These are phyloP conservation scores for Barbatosphaeria neglecta DNA, from an alignment of 495 filamentous ascomycete species.

Conservation along the genomic window DNA sequence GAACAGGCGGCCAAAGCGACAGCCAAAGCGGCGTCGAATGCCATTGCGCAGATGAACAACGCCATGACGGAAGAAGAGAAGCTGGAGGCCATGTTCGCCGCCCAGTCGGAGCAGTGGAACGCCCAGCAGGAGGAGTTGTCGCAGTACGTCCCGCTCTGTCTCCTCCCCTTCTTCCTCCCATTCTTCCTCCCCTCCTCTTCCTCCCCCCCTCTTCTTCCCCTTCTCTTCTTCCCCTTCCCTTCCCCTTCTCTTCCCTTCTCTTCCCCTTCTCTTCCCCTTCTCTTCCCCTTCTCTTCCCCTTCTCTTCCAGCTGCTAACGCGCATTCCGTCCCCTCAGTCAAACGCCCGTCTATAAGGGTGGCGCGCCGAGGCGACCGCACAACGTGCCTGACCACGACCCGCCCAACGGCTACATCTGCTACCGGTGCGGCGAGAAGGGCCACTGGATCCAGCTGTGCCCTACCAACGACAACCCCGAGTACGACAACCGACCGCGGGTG, in stretches of 20 bases:
- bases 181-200: too few species aligned
- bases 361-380: slow-evolving; percentile 48
- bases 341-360: slow-evolving; percentile 38
- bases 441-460: slow-evolving; percentile 98
- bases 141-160: slow-evolving; percentile 51
- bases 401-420: slow-evolving; percentile 88
- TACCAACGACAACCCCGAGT: slow-evolving; percentile 93
- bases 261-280: not conserved
- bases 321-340: slow-evolving; percentile 22
- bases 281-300: not conserved
- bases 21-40: slow-evolving; percentile 43
- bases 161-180: not conserved
- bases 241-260: not conserved
- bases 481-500: slow-evolving; percentile 77
- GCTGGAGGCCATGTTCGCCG: slow-evolving; percentile 78
- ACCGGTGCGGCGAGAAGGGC: slow-evolving; percentile 95
- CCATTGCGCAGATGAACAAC: slow-evolving; percentile 49
- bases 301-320: slow-evolving; percentile 23
- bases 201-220: too few species aligned
- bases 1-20: slow-evolving; percentile 44
- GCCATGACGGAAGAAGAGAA: slow-evolving; percentile 82
- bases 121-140: slow-evolving; percentile 86
- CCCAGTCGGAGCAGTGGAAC: slow-evolving; percentile 75
- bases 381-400: slow-evolving; percentile 84
- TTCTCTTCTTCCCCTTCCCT: not conserved